phyloP scores from a whole-genome alignment of 768 basidiomycete genomes.

The Daedaleopsis nitida region DNA sequence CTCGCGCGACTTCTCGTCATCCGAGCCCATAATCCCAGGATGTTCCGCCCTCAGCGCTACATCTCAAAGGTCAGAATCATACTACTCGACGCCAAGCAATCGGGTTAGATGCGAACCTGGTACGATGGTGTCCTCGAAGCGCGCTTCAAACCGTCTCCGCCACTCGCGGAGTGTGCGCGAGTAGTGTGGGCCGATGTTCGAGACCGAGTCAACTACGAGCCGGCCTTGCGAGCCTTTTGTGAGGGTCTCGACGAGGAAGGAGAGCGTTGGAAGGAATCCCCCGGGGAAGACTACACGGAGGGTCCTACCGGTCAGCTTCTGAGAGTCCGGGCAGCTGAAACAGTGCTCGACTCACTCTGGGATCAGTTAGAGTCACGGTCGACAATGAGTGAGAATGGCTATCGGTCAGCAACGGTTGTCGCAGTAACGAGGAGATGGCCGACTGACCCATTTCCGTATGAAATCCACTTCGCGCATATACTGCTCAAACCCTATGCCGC shows the following conservation, averaged over 20 bases:
- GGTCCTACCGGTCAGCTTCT: not conserved
- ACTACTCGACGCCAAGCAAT: not conserved
- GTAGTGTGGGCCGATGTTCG: constrained; percentile 77
- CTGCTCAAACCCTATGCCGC: constrained; percentile 49
- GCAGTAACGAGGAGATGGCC: not conserved
- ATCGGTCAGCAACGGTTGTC: no score
- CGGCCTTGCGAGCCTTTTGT: constrained; percentile 51
- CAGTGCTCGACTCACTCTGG: constrained; percentile 14
- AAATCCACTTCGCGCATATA: constrained; percentile 68
- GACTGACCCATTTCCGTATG: constrained; percentile 73
- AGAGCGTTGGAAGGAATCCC: constrained; percentile 66
- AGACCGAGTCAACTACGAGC: constrained; percentile 64
- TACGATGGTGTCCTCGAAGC: constrained; percentile 59
- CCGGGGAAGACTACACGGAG: constrained; percentile 62
- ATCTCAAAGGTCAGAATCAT: no score
- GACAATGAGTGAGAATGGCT: not conserved
- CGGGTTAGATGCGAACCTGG: constrained; percentile 36
- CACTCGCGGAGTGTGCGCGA: constrained; percentile 82
- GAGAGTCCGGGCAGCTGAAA: not conserved
- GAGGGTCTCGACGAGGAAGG: constrained; percentile 54
- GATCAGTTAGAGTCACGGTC: not conserved
- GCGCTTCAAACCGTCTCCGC: constrained; percentile 58
- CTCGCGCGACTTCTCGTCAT: constrained; percentile 35
- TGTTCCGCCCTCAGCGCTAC: constrained; percentile 58
- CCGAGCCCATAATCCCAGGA: constrained; percentile 52